A percentile compares a stretch with the other conserved stretches of the same genome.
Conservation (phyloP, 179 eudicot species). For the Vitellaria paradoxa region DNA sequence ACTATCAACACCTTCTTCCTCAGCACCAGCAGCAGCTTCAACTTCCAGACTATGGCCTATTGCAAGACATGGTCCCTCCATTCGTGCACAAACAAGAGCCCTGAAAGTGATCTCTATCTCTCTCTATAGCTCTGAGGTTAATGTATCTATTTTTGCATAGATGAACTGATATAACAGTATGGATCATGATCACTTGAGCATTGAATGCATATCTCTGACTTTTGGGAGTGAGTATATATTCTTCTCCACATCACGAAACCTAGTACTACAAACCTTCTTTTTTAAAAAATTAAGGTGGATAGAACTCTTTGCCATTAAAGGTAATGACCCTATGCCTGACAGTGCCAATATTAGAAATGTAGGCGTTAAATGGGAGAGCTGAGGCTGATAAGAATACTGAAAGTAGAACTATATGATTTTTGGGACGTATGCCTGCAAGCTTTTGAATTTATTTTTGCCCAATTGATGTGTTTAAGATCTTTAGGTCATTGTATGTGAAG, state of each 20-base stretch:
- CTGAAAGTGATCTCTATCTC: slow-evolving; percentile 14
- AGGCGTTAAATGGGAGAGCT: background rate
- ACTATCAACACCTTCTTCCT: slow-evolving; percentile 5
- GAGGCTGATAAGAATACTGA: background rate
- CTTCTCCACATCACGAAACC: background rate
- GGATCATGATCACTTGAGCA: background rate
- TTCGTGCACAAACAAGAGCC: slow-evolving; percentile 50
- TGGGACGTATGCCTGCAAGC: background rate
- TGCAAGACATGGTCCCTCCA: slow-evolving; percentile 61
- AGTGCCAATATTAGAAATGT: background rate
- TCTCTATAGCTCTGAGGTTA: slow-evolving; percentile 2
- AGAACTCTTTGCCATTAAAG: background rate
- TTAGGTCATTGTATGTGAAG: background rate
- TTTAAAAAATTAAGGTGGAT: background rate
- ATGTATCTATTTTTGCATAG: slow-evolving; percentile 7
- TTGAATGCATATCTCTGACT: slow-evolving; percentile 6
- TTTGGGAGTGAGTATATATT: background rate
- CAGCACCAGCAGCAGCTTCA: slow-evolving; percentile 21
- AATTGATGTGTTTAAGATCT: no score
- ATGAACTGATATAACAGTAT: background rate
- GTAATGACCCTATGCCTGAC: background rate
- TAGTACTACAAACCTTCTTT: background rate
- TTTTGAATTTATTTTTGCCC: no score
- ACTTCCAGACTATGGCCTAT: slow-evolving; percentile 51
- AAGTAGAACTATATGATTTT: background rate